phyloP scores from a whole-genome alignment of 1,284 basidiomycete species.

The Ceraceosorus guamensis region DNA sequence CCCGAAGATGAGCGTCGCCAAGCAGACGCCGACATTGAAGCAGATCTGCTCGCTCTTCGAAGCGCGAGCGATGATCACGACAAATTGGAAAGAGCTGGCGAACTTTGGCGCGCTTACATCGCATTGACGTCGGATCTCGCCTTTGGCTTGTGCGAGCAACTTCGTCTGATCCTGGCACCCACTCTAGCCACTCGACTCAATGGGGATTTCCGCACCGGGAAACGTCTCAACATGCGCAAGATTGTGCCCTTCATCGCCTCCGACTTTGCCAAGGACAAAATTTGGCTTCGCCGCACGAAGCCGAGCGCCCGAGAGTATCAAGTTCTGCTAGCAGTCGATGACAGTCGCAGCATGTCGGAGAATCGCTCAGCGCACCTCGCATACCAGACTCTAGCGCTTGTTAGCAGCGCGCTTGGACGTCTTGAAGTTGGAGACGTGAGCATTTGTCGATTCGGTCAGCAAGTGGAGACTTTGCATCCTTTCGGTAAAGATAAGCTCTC shows the following conservation, averaged over 20 bases:
- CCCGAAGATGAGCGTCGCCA: conserved; percentile 30
- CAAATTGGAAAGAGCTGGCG: conserved; percentile 59
- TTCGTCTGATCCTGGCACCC: conserved; percentile 91
- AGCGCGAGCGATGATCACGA: conserved; percentile 55
- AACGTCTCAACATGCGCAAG: conserved; percentile 98
- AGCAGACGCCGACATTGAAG: conserved; percentile 37
- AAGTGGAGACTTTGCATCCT: conserved; percentile 78
- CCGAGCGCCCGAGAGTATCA: conserved; percentile 94
- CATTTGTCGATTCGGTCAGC: conserved; percentile 82
- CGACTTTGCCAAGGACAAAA: conserved; percentile 99
- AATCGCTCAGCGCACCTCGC: conserved; percentile 87
- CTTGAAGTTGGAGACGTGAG: conserved; percentile 92
- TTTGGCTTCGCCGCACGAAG: conserved; percentile 90
- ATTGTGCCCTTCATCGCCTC: conserved; percentile 97
- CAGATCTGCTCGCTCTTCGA: conserved; percentile 23
- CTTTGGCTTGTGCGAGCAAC: conserved; percentile 70
- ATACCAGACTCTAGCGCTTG: conserved; percentile 85
- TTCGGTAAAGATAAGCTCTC: conserved; percentile 52
- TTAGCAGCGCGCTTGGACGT: conserved; percentile 79
- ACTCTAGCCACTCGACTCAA: conserved; percentile 87
- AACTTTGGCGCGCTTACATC: conserved; percentile 83
- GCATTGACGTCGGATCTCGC: conserved; percentile 84
- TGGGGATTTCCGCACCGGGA: conserved; percentile 96
- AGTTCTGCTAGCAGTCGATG: conserved; percentile 86
- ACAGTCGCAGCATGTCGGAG: conserved; percentile 93